A percentile compares a stretch with the other conserved stretches of the same genome.
phyloP scores from a whole-genome alignment of 129 eudicot genomes.

The Rutidosis leptorrhynchoides region DNA sequence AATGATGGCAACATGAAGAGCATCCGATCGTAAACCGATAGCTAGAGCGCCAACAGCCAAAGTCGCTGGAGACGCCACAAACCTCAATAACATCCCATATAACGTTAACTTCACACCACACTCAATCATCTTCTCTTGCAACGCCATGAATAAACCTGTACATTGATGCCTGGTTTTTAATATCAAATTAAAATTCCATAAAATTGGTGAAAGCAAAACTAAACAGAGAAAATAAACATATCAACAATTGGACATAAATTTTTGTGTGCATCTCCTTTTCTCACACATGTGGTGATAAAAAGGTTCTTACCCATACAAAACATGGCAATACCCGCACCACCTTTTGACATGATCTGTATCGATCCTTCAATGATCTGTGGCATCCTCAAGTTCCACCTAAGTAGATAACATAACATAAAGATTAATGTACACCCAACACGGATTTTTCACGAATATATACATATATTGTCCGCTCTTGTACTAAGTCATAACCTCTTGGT shows the following conservation, averaged over 20 bases:
- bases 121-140: slow-evolving; percentile 55
- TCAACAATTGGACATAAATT: too few species aligned
- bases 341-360: slow-evolving; percentile 63
- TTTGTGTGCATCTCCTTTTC: background rate
- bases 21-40: slow-evolving; percentile 45
- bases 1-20: slow-evolving; percentile 49
- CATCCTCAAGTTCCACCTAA: too few species aligned
- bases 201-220: background rate
- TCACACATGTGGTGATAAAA: background rate
- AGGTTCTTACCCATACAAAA: slow-evolving; percentile 69
- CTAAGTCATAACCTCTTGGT: too few species aligned
- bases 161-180: background rate
- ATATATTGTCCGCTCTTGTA: too few species aligned
- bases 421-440: too few species aligned
- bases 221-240: background rate
- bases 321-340: slow-evolving; percentile 84
- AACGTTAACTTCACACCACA: slow-evolving; percentile 48
- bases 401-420: too few species aligned
- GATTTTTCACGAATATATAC: too few species aligned
- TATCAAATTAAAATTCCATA: background rate
- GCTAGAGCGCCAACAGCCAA: slow-evolving; percentile 42
- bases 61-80: slow-evolving; percentile 48
- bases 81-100: slow-evolving; percentile 50
- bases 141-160: slow-evolving; percentile 67
- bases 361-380: slow-evolving; percentile 74